A percentile compares a stretch with the other conserved stretches of the same genome.
These are phyloP conservation scores for Cladosporium oxysporum DNA, from an alignment of 2,329 filamentous ascomycete species.

Conservation along the genomic window DNA sequence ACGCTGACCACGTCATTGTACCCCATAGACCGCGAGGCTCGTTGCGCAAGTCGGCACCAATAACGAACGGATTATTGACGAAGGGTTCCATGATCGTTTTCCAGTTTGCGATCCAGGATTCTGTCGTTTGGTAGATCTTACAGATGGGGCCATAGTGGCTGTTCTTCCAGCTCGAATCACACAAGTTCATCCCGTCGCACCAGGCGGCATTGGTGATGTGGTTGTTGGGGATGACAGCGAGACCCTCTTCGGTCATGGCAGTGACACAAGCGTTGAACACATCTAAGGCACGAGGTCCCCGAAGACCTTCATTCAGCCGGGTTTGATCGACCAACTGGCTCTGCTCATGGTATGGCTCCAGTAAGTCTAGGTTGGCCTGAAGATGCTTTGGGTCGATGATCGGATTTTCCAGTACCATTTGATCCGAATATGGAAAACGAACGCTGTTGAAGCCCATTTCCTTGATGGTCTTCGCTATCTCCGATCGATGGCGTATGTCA, in stretches of 20 bases:
- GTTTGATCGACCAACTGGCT: constrained; percentile 15
- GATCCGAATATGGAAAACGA: constrained; percentile 67
- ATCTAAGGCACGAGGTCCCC: constrained; percentile 58
- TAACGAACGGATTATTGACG: constrained; percentile 60
- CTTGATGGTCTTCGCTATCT: constrained; percentile 62
- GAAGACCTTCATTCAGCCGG: constrained; percentile 19
- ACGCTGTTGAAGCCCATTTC: constrained; percentile 70
- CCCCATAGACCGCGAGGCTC: constrained; percentile 70
- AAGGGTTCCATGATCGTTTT: constrained; percentile 63
- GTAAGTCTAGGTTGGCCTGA: constrained; percentile 61
- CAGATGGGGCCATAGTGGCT: constrained; percentile 63
- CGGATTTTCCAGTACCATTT: constrained; percentile 65
- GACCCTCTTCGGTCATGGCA: constrained; percentile 61
- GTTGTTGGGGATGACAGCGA: constrained; percentile 69
- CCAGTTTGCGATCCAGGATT: constrained; percentile 67
- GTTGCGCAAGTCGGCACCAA: constrained; percentile 68
- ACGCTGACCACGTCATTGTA: constrained; percentile 66
- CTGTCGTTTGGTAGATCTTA: constrained; percentile 63
- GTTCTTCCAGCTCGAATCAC: constrained; percentile 68
- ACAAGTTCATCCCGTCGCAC: constrained; percentile 69
- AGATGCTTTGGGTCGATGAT: constrained; percentile 54
- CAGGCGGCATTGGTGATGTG: constrained; percentile 69
- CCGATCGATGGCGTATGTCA: constrained; percentile 62
- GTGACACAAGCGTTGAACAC: constrained; percentile 61
- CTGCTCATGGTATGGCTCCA: constrained; percentile 33